phyloP scores from a whole-genome alignment of 352 stramenopile genomes.

The Pythium insidiosum region DNA sequence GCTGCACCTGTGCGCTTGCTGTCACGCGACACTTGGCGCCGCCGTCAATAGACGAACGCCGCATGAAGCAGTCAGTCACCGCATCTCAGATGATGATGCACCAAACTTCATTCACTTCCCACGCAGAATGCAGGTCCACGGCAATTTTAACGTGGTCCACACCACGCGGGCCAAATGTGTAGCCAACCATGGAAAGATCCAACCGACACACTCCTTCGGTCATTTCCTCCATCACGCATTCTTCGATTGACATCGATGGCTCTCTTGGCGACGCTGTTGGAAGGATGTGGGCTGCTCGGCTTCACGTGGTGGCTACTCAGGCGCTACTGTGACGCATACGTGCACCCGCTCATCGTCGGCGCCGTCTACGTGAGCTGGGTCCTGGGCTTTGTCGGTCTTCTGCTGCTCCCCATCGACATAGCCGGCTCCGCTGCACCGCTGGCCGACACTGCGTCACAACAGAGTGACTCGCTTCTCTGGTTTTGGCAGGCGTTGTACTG shows the following conservation, averaged over 20 bases:
- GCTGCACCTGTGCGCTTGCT: no score
- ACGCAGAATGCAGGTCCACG: no score
- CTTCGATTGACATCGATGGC: conserved; percentile 18
- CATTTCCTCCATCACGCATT: background rate
- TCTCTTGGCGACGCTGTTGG: conserved; percentile 29
- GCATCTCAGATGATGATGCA: no score
- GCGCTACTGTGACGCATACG: conserved; percentile 43
- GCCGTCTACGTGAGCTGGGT: conserved; percentile 53
- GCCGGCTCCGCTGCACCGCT: conserved; percentile 1
- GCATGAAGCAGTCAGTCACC: no score
- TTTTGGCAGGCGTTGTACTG: conserved; percentile 61
- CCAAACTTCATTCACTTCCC: no score
- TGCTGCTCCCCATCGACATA: conserved; percentile 61
- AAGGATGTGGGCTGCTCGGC: conserved; percentile 32
- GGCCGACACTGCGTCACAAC: background rate
- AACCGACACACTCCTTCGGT: background rate
- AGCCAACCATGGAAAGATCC: background rate
- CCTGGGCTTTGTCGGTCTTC: conserved; percentile 45
- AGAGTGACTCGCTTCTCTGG: conserved; percentile 13
- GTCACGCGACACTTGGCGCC: no score
- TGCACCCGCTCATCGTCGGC: conserved; percentile 21
- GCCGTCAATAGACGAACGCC: no score
- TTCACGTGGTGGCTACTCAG: conserved; percentile 56
- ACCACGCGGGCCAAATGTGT: background rate
- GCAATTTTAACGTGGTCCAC: no score